Conservation (phyloP, 768 basidiomycete genomes). For the Auricularia sp. region DNA sequence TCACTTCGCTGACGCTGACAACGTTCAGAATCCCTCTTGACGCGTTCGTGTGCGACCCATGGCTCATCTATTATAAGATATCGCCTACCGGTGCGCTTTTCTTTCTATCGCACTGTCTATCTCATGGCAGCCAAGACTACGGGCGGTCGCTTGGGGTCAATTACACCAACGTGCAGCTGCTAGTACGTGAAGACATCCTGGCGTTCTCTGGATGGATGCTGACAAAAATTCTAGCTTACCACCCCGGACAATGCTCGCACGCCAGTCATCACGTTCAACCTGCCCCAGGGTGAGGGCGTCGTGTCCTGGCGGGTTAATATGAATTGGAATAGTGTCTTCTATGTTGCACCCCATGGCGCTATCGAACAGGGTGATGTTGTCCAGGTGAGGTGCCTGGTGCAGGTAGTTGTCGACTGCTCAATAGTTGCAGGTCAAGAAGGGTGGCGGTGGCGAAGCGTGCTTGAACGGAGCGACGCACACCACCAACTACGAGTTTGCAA, state of each 20-base stretch:
- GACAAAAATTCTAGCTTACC: background rate
- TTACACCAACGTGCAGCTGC: background rate
- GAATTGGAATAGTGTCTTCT: background rate
- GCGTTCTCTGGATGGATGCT: background rate
- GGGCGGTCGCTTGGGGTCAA: background rate
- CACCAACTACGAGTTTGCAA: background rate
- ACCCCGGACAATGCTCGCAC: background rate
- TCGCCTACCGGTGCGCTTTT: background rate
- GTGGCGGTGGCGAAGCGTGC: background rate
- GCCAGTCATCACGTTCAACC: background rate
- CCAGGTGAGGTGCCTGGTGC: background rate
- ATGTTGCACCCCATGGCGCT: background rate
- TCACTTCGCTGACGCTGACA: too few species aligned
- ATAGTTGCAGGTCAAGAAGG: background rate
- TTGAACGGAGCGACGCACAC: background rate
- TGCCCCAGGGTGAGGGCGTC: background rate
- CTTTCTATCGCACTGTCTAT: background rate
- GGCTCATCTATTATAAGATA: background rate
- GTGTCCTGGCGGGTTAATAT: background rate
- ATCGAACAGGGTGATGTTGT: background rate
- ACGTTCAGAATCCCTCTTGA: background rate
- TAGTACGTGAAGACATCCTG: background rate
- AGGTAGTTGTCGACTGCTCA: too few species aligned
- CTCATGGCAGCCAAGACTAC: background rate
- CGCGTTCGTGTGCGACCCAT: background rate